Evolutionary conservation across 352 stramenopile genomes (phyloP), one percentile per base, ranked within the genome.

Genomic region (Phytophthora megakarya): DNA sequence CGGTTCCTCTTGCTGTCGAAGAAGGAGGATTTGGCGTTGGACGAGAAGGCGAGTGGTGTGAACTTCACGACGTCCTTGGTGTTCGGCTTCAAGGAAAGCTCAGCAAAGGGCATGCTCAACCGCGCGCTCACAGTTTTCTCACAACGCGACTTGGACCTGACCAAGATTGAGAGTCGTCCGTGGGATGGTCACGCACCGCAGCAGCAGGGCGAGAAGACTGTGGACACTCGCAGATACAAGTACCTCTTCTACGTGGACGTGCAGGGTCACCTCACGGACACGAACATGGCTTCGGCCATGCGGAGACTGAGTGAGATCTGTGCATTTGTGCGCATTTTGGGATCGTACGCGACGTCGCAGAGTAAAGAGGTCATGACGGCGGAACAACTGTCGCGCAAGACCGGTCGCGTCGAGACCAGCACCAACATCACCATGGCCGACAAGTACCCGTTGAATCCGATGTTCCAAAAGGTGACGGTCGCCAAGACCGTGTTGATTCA

Each of bases 401-500:
- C 48, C 19, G 51, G 46, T 30, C 62, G 51, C 26, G 16, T 64
- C 23, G 61, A 70, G 39, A 70, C 60, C 16, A 54, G 42, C 35
- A 70, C 43, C 10, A 56, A 67, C 23, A 56, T 60, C 45, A 87
- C 59, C 12, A 86, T 90, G 81, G 66, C 69, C 4, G 59, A 79
- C 39, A 86, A 81, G 61, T 88, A 86, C 56, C 78, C 84, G 28
- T 53, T 92, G 37, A 92, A 92, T 55, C 82, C 92, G 7, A 78
- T 98, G 18, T 70, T 98, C 28, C 76, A 82, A 23, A 88, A 84
- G 55, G 81, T 98, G 47, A 81, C 88, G 45, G 72, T 87, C 13
- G 89, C 86, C 58, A 97, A 97, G 74, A 98, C 92, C 3, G 82
- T 98, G 22, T 78, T 98, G 75, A 96, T 99, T 58, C 96, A 98